Evolutionary conservation across 177 flowering plant genomes (phyloP), one percentile per base, ranked within the genome.

Genomic region (Vitis hybrid): DNA sequence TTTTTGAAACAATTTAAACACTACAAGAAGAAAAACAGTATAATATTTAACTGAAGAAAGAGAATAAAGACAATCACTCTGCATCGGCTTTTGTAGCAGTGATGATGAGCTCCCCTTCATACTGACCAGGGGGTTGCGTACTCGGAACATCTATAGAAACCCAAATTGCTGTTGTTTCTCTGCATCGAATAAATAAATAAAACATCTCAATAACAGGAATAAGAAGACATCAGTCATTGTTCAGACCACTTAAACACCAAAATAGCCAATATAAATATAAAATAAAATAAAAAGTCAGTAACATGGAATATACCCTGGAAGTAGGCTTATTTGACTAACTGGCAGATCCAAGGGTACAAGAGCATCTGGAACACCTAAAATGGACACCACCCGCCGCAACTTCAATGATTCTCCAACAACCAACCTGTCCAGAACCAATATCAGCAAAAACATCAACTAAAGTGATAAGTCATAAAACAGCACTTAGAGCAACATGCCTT

Each of bases 301-400:
- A 77, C 21, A 55, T 63, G 68, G 68, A 57, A 60, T 72, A 62
- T 91, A 95, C 99, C 98, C 98, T 71, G 98, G 93, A 76, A 77
- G 70, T 66, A 95, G 72, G 78, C 64, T 85, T 57, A 95, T 72
- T 76, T 85, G 96, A 76, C 81, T 75, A 76, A 75, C 75, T 71
- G 99, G 99, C 68, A 85, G 74, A 74, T 91, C 89, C 76, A 95
- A 89, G 17, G 98, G 97, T 50, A 91, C 98, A 78, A 95, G 97
- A 75, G 98, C 99, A 91, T 95, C 99, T 56, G 98, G 99, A 64
- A 95, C 93, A 77, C 96, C 98, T 77, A 95, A 84, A 60, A 95
- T 77, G 15, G 98, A 91, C 67, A 89, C 93, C 76, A 95, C 99
- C 55, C 79, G 89, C 60, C 98, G 82, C 75, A 95, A 62, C 34